Evolutionary conservation across 495 filamentous ascomycete species (phyloP).

Genomic region (Terfezia boudieri): DNA sequence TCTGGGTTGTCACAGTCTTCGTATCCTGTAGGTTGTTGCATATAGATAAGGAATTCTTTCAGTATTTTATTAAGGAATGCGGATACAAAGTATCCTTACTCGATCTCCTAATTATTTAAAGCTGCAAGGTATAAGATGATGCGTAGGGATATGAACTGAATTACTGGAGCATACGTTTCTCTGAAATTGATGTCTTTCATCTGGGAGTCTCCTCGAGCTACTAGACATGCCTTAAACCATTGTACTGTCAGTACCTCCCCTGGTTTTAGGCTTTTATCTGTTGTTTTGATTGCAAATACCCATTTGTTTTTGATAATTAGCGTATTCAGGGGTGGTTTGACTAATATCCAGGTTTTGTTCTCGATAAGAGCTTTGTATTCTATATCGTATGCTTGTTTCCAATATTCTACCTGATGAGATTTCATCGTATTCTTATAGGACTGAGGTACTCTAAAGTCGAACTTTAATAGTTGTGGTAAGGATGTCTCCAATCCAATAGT

Average conservation of each 20-base stretch:
- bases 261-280: background rate
- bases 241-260: background rate
- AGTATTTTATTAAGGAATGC: background rate
- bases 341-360: too few relatives aligned
- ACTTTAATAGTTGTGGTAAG: too few relatives aligned
- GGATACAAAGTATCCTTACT: background rate
- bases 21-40: background rate
- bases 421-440: too few relatives aligned
- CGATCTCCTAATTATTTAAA: background rate
- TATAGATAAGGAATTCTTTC: background rate
- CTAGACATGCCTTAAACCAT: background rate
- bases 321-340: too few relatives aligned
- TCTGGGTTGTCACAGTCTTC: background rate
- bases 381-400: too few relatives aligned
- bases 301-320: too few relatives aligned
- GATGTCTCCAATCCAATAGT: too few relatives aligned
- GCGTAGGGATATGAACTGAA: background rate
- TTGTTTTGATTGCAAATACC: too few relatives aligned
- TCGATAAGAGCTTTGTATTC: too few relatives aligned
- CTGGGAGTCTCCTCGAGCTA: background rate
- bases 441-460: too few relatives aligned
- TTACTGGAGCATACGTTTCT: background rate
- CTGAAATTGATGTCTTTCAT: background rate
- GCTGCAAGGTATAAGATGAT: background rate
- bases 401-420: too few relatives aligned